Conservation (phyloP, 192 early-diverging fungal genomes). For the Backusella parvicylindrica region DNA sequence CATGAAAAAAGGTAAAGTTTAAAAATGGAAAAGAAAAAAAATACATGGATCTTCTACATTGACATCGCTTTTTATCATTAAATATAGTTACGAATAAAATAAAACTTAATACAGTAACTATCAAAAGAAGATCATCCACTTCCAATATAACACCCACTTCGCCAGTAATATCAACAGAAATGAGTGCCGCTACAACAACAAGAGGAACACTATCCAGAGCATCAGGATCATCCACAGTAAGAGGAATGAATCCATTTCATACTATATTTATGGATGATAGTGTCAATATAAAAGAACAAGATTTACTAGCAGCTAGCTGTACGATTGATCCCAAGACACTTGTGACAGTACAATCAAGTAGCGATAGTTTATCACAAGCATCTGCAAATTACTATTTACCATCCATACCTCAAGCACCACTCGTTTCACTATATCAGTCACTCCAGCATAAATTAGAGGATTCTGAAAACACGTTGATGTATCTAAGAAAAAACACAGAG, state of each 20-base stretch:
- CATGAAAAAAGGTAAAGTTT: neutral
- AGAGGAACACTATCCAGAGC: neutral
- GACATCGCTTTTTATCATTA: neutral
- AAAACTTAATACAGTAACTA: neutral
- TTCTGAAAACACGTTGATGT: constrained; percentile 11
- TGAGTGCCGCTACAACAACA: neutral
- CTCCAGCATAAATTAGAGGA: constrained; percentile 35
- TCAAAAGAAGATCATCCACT: constrained; percentile 13
- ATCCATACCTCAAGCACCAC: constrained; percentile 44
- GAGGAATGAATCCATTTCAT: constrained; percentile 9
- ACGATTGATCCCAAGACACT: constrained; percentile 43
- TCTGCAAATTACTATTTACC: constrained; percentile 31
- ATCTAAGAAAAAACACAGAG: constrained; percentile 8
- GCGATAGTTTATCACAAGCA: constrained; percentile 14
- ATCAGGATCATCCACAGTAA: neutral
- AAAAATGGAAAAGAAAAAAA: neutral
- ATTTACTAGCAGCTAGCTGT: constrained; percentile 23
- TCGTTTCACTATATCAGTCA: constrained; percentile 37
- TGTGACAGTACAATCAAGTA: constrained; percentile 36
- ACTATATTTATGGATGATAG: neutral
- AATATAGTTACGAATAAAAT: neutral
- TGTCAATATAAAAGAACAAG: neutral
- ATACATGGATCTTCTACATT: neutral
- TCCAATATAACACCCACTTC: constrained; percentile 4
- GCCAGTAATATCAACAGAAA: neutral